Conservation (phyloP, 768 basidiomycete species). For the Sistotremastrum niveocremeum region DNA sequence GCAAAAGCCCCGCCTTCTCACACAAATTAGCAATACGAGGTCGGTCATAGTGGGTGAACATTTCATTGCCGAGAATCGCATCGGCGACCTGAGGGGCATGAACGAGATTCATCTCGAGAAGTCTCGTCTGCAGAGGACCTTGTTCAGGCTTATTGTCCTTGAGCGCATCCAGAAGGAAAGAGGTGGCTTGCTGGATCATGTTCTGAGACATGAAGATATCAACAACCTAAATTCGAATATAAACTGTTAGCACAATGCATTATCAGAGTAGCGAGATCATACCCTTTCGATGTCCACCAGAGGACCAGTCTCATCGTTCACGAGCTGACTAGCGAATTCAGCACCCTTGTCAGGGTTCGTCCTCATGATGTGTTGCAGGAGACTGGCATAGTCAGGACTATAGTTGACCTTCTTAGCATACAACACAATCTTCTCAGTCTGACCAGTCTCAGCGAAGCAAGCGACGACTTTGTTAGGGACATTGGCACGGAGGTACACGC, state of each 20-base stretch:
- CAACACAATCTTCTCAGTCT: slow-evolving; percentile 94
- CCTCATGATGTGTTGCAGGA: slow-evolving; percentile 93
- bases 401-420: slow-evolving; percentile 97
- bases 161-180: slow-evolving; percentile 91
- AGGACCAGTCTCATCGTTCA: slow-evolving; percentile 86
- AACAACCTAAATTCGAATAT: slow-evolving; percentile 45
- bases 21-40: slow-evolving; percentile 96
- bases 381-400: slow-evolving; percentile 79
- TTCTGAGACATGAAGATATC: slow-evolving; percentile 99
- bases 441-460: slow-evolving; percentile 97
- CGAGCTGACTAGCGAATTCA: slow-evolving; percentile 91
- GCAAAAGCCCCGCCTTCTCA: slow-evolving; percentile 93
- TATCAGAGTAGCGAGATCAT: slow-evolving; percentile 12
- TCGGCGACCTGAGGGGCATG: slow-evolving; percentile 98
- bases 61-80: slow-evolving; percentile 96
- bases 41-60: slow-evolving; percentile 95
- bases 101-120: slow-evolving; percentile 95
- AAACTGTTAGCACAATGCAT: slow-evolving; percentile 1
- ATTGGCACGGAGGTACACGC: slow-evolving; percentile 94
- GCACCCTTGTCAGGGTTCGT: slow-evolving; percentile 95
- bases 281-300: slow-evolving; percentile 89
- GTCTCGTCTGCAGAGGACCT: slow-evolving; percentile 86
- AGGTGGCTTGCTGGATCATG: slow-evolving; percentile 98
- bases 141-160: slow-evolving; percentile 99
- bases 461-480: slow-evolving; percentile 98